Conservation (phyloP, 1,284 basidiomycete species). For the Puccinia hordei region DNA sequence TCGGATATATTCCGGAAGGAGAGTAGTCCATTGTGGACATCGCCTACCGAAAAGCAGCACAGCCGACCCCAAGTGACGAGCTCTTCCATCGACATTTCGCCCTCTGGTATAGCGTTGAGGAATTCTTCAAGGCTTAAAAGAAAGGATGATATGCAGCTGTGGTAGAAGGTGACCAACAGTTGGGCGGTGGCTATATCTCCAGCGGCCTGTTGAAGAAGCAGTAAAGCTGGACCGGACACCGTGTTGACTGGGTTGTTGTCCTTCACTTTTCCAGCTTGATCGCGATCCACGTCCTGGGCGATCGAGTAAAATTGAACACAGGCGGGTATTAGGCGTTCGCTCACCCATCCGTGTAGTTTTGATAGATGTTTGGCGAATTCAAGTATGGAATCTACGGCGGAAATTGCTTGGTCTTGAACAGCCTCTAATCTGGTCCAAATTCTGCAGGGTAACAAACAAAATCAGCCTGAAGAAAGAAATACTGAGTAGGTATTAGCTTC, state of each 20-base stretch:
- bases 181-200: neutral
- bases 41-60: neutral
- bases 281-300: neutral
- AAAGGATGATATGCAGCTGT: constrained; percentile 14
- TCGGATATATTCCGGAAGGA: neutral
- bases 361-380: constrained; percentile 10
- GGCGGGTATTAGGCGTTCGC: neutral
- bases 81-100: neutral
- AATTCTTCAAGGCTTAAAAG: neutral
- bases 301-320: constrained; percentile 1
- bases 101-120: neutral
- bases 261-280: neutral
- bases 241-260: neutral
- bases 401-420: neutral
- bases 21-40: neutral
- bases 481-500: neutral
- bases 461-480: neutral
- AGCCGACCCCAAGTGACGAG: constrained; percentile 8
- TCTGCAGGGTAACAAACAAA: neutral
- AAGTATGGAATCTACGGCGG: neutral
- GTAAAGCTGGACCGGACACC: neutral
- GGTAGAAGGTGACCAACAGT: constrained; percentile 4
- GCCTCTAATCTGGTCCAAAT: neutral
- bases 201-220: neutral
- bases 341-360: neutral